A percentile compares a stretch with the other conserved stretches of the same genome.
Evolutionary conservation across 306 rosid species (phyloP).

Genomic region (Hippophae rhamnoides): DNA sequence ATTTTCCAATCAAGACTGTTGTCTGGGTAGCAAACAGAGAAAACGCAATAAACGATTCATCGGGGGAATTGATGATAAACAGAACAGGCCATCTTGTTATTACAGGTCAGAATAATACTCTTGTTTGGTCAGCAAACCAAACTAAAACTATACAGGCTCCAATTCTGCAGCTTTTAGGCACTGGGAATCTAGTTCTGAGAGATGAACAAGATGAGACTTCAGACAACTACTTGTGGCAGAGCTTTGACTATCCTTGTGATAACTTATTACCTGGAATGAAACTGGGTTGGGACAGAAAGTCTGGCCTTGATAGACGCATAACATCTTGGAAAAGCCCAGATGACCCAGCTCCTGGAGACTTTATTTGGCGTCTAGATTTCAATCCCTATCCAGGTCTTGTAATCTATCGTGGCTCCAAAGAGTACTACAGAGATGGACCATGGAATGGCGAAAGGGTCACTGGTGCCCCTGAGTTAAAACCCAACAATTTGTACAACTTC

Average conservation of each 20-base stretch:
- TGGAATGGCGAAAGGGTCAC: not conserved
- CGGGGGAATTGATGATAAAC: not conserved
- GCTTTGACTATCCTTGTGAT: constrained; percentile 13
- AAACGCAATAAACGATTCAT: not conserved
- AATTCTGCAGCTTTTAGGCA: constrained; percentile 2
- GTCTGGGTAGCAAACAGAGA: constrained; percentile 10
- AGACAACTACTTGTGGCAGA: constrained; percentile 11
- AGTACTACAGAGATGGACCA: not conserved
- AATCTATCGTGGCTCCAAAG: not conserved
- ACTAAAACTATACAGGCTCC: not conserved
- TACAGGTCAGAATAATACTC: not conserved
- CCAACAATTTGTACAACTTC: not conserved
- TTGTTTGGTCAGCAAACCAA: constrained; percentile 13
- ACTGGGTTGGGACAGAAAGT: constrained; percentile 6
- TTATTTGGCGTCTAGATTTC: not conserved
- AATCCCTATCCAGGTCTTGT: not conserved
- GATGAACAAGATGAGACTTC: not conserved
- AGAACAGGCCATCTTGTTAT: constrained; percentile 4
- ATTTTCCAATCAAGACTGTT: not conserved
- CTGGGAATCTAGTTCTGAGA: constrained; percentile 10
- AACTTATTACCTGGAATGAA: constrained; percentile 11
- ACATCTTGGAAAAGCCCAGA: constrained; percentile 24
- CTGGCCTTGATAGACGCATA: constrained; percentile 10
- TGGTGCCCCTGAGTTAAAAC: not conserved
- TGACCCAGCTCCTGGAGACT: constrained; percentile 24